These are phyloP conservation scores for Fraxinus sp. DNA, from an alignment of 305 asterid species.

Conservation along the genomic window DNA sequence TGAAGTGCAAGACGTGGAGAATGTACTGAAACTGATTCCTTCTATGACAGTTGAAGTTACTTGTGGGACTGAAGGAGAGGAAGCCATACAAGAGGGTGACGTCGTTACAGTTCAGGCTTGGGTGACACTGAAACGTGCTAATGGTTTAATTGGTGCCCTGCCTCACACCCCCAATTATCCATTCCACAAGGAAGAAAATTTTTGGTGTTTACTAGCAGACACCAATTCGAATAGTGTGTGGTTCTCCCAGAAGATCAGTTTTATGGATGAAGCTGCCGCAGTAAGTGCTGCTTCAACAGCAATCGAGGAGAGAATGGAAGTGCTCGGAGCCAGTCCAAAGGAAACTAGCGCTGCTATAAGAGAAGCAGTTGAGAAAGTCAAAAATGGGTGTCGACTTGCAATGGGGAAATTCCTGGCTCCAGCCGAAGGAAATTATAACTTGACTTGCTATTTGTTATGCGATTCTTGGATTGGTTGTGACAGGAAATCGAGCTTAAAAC, in stretches of 20 bases:
- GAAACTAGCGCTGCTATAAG: constrained; percentile 59
- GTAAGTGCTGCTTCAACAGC: constrained; percentile 62
- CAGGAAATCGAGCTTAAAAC: constrained; percentile 43
- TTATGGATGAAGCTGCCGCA: constrained; percentile 67
- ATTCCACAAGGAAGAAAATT: constrained; percentile 79
- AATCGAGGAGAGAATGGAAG: constrained; percentile 69
- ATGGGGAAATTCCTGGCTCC: constrained; percentile 77
- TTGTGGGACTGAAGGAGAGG: constrained; percentile 93
- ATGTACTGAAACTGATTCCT: constrained; percentile 76
- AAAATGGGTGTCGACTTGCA: constrained; percentile 64
- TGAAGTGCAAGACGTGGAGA: constrained; percentile 66
- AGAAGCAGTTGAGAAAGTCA: constrained; percentile 65
- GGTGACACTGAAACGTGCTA: constrained; percentile 73
- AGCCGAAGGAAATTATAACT: constrained; percentile 65
- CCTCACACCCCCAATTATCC: constrained; percentile 83
- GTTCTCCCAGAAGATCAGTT: constrained; percentile 71
- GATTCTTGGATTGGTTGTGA: constrained; percentile 95
- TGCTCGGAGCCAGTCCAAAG: constrained; percentile 48
- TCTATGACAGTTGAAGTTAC: constrained; percentile 58
- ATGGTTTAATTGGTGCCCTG: constrained; percentile 62
- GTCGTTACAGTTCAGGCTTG: constrained; percentile 77
- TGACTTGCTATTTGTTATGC: constrained; percentile 66
- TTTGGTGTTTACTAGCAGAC: constrained; percentile 86
- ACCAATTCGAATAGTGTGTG: constrained; percentile 66
- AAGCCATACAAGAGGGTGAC: constrained; percentile 88